These are phyloP conservation scores for Fraxinus cuspidata DNA, from an alignment of 257 asterid species.

Conservation along the genomic window DNA sequence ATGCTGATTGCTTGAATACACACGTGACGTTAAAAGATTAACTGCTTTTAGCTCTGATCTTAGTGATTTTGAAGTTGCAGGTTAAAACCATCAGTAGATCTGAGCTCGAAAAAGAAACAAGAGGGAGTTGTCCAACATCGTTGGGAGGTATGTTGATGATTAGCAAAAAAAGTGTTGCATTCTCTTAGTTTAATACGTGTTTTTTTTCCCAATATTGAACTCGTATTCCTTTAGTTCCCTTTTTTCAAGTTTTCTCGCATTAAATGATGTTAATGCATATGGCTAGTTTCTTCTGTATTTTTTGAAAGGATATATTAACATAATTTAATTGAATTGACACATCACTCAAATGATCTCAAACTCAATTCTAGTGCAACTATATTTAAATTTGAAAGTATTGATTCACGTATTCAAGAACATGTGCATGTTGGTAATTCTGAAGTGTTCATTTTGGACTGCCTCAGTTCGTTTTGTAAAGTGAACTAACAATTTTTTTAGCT, in stretches of 20 bases:
- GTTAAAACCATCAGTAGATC: constrained; percentile 59
- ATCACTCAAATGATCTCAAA: not conserved
- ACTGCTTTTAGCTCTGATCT: constrained; percentile 12
- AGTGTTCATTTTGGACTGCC: not conserved
- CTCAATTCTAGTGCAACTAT: constrained; percentile 14
- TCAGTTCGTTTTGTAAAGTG: not conserved
- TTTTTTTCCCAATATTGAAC: not conserved
- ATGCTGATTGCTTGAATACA: constrained; percentile 11
- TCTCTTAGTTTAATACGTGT: not conserved
- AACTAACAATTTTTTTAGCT: constrained; percentile 9
- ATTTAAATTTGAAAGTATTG: not conserved
- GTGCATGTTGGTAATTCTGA: constrained; percentile 7
- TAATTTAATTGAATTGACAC: constrained; percentile 12
- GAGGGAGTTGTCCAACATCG: constrained; percentile 48
- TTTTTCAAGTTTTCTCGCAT: not conserved
- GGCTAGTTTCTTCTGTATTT: not conserved
- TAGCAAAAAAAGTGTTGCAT: not conserved
- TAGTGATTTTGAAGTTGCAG: constrained; percentile 45
- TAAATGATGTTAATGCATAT: not conserved
- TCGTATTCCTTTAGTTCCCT: not conserved
- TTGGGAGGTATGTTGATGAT: constrained; percentile 54
- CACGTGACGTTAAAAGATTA: constrained; percentile 2
- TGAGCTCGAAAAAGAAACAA: constrained; percentile 60
- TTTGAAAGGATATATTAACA: not conserved
- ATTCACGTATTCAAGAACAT: not conserved